phyloP scores from a whole-genome alignment of 768 basidiomycete species.

The Xerocomus potaroensis region DNA sequence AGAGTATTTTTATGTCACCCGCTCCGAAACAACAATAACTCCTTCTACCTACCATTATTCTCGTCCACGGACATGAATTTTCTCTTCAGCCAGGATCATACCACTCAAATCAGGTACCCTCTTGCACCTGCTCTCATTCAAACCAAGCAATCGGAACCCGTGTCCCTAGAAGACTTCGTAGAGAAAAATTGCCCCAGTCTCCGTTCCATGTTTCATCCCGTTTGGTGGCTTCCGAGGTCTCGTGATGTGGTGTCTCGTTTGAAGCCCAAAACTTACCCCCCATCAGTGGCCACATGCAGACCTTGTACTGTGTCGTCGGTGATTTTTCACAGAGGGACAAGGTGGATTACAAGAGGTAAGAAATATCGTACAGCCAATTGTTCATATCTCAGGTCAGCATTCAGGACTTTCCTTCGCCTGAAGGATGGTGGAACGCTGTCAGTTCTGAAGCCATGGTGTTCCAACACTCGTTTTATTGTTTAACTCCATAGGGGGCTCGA shows the following conservation, averaged over 20 bases:
- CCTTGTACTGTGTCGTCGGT: slow-evolving; percentile 29
- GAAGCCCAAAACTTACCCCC: slow-evolving; percentile 12
- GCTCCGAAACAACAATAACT: neutral
- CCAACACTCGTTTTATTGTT: neutral
- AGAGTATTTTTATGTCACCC: slow-evolving; percentile 7
- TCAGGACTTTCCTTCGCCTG: slow-evolving; percentile 27
- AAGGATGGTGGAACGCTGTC: slow-evolving; percentile 33
- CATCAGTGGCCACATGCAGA: slow-evolving; percentile 31
- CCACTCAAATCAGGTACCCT: slow-evolving; percentile 21
- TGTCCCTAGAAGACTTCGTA: slow-evolving; percentile 30
- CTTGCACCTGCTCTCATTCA: slow-evolving; percentile 16
- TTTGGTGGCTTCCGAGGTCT: slow-evolving; percentile 34
- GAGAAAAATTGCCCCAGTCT: slow-evolving; percentile 29
- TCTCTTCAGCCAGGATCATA: slow-evolving; percentile 14
- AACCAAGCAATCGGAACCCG: slow-evolving; percentile 7
- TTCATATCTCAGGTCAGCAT: slow-evolving; percentile 5
- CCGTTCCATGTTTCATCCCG: slow-evolving; percentile 25
- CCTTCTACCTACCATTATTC: neutral
- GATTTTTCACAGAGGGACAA: slow-evolving; percentile 30
- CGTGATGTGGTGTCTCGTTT: neutral
- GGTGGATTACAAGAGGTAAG: slow-evolving; percentile 29
- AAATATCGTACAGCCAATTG: neutral
- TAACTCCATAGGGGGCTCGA: slow-evolving; percentile 27
- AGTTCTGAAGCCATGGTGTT: slow-evolving; percentile 9
- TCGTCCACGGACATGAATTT: slow-evolving; percentile 14